Conservation (phyloP, 140 eudicot genomes). For the Erigeron philadelphicus region DNA sequence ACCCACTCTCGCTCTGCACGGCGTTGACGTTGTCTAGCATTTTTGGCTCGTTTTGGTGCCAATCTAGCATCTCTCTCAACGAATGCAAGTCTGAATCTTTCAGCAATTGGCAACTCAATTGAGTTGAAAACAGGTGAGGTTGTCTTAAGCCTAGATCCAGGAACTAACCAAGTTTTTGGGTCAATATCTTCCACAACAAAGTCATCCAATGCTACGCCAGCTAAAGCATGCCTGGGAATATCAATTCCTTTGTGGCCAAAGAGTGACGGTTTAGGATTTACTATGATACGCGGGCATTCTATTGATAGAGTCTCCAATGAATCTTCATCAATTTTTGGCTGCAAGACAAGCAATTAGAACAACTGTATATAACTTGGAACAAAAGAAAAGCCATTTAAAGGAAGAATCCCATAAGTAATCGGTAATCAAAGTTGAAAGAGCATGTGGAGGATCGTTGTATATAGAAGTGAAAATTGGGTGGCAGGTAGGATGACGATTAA, state of each 20-base stretch:
- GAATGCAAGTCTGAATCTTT: conserved; percentile 85
- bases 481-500: background rate
- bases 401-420: background rate
- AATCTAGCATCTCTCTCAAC: conserved; percentile 78
- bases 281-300: conserved; percentile 72
- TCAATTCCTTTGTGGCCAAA: conserved; percentile 59
- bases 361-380: background rate
- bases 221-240: conserved; percentile 62
- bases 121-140: conserved; percentile 29
- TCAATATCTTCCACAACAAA: conserved; percentile 57
- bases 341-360: conserved; percentile 21
- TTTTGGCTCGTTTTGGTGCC: conserved; percentile 94
- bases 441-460: background rate
- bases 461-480: background rate
- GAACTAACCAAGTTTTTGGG: conserved; percentile 60
- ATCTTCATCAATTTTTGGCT: conserved; percentile 82
- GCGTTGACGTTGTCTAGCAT: conserved; percentile 77
- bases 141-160: conserved; percentile 31
- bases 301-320: conserved; percentile 51
- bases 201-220: conserved; percentile 48
- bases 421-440: background rate
- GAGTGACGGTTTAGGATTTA: conserved; percentile 76
- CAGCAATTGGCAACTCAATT: conserved; percentile 71
- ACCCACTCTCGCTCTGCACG: conserved; percentile 79
- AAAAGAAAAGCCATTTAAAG: background rate